Conservation (phyloP, 192 early-diverging fungal genomes). For the Coemansia sp. region DNA sequence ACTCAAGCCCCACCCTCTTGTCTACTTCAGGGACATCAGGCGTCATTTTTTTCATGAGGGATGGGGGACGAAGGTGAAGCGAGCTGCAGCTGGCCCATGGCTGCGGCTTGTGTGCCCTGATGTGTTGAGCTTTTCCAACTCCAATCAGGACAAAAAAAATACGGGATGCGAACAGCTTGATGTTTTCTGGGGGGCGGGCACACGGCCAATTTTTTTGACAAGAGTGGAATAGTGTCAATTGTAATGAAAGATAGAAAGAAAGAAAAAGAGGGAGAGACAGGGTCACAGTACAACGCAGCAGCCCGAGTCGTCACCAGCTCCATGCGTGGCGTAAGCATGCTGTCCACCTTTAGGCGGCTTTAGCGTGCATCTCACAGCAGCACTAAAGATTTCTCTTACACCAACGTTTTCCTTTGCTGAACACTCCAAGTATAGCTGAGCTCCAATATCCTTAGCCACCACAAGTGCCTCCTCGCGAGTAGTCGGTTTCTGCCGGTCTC, state of each 20-base stretch:
- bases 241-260: background rate
- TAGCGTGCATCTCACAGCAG: constrained; percentile 56
- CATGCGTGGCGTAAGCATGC: constrained; percentile 14
- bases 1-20: background rate
- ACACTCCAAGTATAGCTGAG: constrained; percentile 90
- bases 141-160: background rate
- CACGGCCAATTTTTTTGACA: background rate
- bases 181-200: background rate
- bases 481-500: constrained; percentile 49
- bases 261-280: background rate
- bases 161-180: constrained; percentile 1
- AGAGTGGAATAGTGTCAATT: constrained; percentile 1
- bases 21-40: background rate
- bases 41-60: background rate
- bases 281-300: constrained; percentile 40
- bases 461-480: constrained; percentile 62
- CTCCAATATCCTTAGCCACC: constrained; percentile 82
- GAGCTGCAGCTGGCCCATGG: background rate
- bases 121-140: background rate
- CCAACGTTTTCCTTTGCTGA: constrained; percentile 79
- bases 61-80: background rate
- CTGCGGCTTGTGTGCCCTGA: constrained; percentile 10
- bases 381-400: constrained; percentile 84
- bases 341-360: constrained; percentile 18
- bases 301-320: constrained; percentile 11